These are phyloP conservation scores for Anaeramoeba ignava DNA, from an alignment of 78 protist genomes.

Conservation along the genomic window DNA sequence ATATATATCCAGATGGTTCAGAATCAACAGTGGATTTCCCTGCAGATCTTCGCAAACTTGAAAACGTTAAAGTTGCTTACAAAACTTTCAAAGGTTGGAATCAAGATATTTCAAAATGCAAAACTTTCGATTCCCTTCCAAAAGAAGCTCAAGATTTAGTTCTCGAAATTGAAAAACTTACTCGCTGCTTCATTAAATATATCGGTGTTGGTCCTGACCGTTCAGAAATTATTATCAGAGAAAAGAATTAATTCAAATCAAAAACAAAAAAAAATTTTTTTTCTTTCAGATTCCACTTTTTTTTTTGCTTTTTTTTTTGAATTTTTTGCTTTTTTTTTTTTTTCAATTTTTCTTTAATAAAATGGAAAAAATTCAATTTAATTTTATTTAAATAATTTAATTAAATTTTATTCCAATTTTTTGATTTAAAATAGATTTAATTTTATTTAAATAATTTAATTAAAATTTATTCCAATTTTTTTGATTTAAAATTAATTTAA, in stretches of 20 bases:
- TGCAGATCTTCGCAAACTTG: neutral
- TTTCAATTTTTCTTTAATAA: too few species aligned
- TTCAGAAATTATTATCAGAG: neutral
- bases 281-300: neutral
- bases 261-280: neutral
- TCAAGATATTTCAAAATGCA: neutral
- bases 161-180: neutral
- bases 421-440: too few species aligned
- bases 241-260: neutral
- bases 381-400: too few species aligned
- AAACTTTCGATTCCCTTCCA: neutral
- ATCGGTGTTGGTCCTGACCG: neutral
- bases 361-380: too few species aligned
- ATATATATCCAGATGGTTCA: neutral
- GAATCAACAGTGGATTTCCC: neutral
- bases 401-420: too few species aligned
- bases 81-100: neutral
- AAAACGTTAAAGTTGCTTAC: neutral
- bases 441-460: too few species aligned
- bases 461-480: too few species aligned
- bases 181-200: neutral
- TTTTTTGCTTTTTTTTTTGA: neutral
- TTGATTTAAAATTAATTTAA: too few species aligned
- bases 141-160: neutral
- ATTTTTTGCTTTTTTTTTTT: neutral